Evolutionary conservation across 805 yeast genomes (phyloP).

Genomic region (Maudiozyma bulderi): DNA sequence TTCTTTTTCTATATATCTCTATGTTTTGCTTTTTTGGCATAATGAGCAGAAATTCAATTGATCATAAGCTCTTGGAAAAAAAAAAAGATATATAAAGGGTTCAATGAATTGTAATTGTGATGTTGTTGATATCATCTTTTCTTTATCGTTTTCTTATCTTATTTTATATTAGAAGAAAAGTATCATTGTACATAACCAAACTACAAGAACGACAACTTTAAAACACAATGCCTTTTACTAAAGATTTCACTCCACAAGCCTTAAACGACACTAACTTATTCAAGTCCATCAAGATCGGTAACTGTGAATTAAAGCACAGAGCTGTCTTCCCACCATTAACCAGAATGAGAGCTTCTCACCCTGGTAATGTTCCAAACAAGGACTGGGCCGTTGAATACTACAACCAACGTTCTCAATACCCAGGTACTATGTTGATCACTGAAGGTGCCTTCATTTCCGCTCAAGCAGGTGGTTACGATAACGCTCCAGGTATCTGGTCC

Average conservation of each 20-base stretch:
- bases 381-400: constrained; percentile 42
- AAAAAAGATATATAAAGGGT: no score
- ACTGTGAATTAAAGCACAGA: constrained; percentile 28
- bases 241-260: constrained; percentile 15
- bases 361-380: constrained; percentile 33
- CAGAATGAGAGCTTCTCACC: constrained; percentile 30
- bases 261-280: constrained; percentile 29
- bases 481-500: constrained; percentile 42
- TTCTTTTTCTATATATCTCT: no score
- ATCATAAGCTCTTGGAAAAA: no score
- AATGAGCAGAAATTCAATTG: no score
- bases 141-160: no score
- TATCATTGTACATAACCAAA: no score
- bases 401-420: constrained; percentile 39
- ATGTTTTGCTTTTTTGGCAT: no score
- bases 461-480: constrained; percentile 32
- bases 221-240: constrained; percentile 12
- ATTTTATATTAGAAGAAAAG: no score
- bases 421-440: constrained; percentile 45
- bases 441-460: constrained; percentile 46
- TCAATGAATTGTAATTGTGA: no score
- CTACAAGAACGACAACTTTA: neutral
- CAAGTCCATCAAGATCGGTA: constrained; percentile 36
- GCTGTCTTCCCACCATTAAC: constrained; percentile 36
- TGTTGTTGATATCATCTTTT: no score